phyloP scores from a whole-genome alignment of 164 flowering plant species.

The Buxus sempervirens region DNA sequence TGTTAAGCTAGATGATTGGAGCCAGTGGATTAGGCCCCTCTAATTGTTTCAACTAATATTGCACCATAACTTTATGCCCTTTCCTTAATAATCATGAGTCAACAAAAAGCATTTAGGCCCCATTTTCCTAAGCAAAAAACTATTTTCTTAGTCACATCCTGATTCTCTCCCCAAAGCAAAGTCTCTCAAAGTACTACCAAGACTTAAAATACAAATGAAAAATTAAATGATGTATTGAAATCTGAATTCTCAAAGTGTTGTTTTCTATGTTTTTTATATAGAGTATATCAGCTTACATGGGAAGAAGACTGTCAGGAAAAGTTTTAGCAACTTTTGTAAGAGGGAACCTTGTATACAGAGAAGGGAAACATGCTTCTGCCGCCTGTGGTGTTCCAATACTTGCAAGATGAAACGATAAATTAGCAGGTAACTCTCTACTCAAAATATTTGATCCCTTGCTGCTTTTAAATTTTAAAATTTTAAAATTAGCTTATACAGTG shows the following conservation, averaged over 20 bases:
- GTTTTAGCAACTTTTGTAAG: conserved; percentile 84
- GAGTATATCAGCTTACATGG: conserved; percentile 89
- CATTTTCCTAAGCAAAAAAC: too few relatives aligned
- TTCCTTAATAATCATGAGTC: too few relatives aligned
- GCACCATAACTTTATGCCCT: too few relatives aligned
- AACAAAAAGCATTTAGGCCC: too few relatives aligned
- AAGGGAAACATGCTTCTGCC: conserved; percentile 69
- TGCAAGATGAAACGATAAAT: conserved; percentile 53
- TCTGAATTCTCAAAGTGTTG: neutral
- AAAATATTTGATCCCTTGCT: too few relatives aligned
- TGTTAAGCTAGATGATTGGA: too few relatives aligned
- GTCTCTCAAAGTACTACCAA: neutral
- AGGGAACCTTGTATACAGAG: conserved; percentile 77
- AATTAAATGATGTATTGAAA: neutral
- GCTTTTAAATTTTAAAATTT: too few relatives aligned
- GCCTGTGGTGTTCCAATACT: conserved; percentile 86
- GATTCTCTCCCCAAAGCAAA: neutral
- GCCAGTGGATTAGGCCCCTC: too few relatives aligned
- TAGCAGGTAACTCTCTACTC: too few relatives aligned
- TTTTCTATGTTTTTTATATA: conserved; percentile 15
- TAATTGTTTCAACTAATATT: too few relatives aligned
- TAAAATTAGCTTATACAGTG: too few relatives aligned
- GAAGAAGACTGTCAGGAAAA: conserved; percentile 68
- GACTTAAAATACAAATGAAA: neutral
- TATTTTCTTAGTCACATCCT: too few relatives aligned